These are phyloP conservation scores for Salix udensis DNA, from an alignment of 345 rosid species.

Conservation along the genomic window DNA sequence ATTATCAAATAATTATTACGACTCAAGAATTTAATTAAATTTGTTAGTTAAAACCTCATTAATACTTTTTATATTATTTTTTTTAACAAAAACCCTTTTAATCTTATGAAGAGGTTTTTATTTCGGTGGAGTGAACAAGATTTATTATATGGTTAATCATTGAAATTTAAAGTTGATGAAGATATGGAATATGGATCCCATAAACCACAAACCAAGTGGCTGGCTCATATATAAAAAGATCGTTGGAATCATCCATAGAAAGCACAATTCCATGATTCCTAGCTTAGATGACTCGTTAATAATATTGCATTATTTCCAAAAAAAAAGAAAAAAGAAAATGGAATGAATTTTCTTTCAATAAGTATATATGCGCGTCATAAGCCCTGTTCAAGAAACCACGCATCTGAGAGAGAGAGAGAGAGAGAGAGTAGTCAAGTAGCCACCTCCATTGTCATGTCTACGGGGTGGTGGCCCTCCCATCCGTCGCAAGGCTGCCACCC, in stretches of 20 bases:
- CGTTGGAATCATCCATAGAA: background rate
- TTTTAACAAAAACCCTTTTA: too few relatives aligned
- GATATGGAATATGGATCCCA: background rate
- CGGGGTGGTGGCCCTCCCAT: constrained; percentile 3
- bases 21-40: too few relatives aligned
- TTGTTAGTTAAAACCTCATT: too few relatives aligned
- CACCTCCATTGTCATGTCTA: constrained; percentile 10
- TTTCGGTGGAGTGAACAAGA: too few relatives aligned
- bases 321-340: background rate
- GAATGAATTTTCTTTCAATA: background rate
- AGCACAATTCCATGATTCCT: background rate
- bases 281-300: background rate
- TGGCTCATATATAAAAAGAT: background rate
- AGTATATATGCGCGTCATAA: background rate
- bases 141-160: too few relatives aligned
- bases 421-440: constrained; percentile 7
- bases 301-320: background rate
- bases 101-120: too few relatives aligned
- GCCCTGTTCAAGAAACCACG: constrained; percentile 8
- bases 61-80: too few relatives aligned
- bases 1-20: too few relatives aligned
- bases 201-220: background rate
- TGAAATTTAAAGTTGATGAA: too few relatives aligned
- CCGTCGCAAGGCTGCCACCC: constrained; percentile 4
- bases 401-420: background rate